A percentile compares a stretch with the other conserved stretches of the same genome.
Conservation (phyloP, 495 filamentous ascomycete species). For the Trichoderma asperelloides region DNA sequence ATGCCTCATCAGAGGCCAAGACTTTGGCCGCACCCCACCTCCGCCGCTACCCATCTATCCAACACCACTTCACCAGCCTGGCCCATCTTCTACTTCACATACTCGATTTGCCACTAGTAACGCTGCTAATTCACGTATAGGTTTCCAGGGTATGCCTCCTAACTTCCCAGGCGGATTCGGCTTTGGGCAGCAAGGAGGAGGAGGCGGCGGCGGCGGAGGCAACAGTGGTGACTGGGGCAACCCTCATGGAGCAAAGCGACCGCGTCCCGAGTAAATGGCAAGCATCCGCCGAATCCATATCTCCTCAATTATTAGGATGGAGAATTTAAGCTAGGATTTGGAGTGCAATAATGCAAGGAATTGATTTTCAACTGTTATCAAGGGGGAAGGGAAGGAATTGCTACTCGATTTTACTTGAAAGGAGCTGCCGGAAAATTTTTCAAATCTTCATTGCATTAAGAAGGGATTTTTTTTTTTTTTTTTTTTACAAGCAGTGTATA, state of each 20-base stretch:
- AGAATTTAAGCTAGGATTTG: neutral
- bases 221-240: slow-evolving; percentile 55
- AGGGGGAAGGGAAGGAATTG: neutral
- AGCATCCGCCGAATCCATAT: neutral
- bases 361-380: neutral
- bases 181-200: slow-evolving; percentile 54
- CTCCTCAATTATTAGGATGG: neutral
- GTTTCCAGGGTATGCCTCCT: slow-evolving; percentile 59
- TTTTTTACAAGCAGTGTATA: neutral
- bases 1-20: neutral
- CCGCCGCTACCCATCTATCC: slow-evolving; percentile 12
- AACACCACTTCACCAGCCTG: slow-evolving; percentile 15
- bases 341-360: neutral
- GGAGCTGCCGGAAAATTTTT: neutral
- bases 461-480: neutral
- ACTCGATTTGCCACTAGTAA: neutral
- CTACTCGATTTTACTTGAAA: neutral
- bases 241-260: slow-evolving; percentile 75
- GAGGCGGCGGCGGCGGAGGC: slow-evolving; percentile 30
- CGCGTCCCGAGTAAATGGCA: slow-evolving; percentile 37
- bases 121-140: slow-evolving; percentile 22
- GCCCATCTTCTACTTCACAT: neutral
- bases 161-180: slow-evolving; percentile 70
- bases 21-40: neutral
- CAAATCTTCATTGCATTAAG: neutral